Percentiles rank a stretch among this genome's conserved stretches.
Conservation (phyloP, 2,329 filamentous ascomycete species). For the Bimuria novae-zelandiae region DNA sequence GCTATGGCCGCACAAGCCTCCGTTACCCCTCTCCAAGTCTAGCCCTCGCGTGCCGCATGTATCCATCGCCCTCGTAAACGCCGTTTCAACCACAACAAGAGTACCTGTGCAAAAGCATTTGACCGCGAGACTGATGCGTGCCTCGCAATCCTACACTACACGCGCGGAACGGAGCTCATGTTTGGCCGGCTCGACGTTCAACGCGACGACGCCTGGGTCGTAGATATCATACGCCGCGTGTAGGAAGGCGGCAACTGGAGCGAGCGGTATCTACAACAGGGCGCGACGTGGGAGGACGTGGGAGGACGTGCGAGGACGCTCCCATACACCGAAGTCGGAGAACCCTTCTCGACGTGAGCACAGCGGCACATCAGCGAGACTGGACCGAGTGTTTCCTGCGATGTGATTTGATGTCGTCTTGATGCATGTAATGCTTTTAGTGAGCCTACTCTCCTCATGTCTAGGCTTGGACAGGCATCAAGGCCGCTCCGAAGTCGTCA, state of each 20-base stretch:
- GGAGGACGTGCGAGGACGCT: not conserved
- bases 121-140: not conserved
- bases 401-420: too few species aligned
- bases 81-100: not conserved
- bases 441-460: too few species aligned
- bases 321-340: slow-evolving; percentile 1
- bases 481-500: too few species aligned
- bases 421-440: too few species aligned
- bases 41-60: not conserved
- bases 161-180: not conserved
- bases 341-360: slow-evolving; percentile 14
- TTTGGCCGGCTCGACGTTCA: not conserved
- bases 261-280: not conserved
- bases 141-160: not conserved
- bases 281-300: not conserved
- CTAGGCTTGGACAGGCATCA: too few species aligned
- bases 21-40: slow-evolving; percentile 5
- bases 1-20: not conserved
- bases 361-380: slow-evolving; percentile 14
- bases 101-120: not conserved
- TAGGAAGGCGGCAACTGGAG: not conserved
- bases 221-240: not conserved
- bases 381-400: too few species aligned
- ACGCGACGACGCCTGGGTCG: not conserved
- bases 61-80: not conserved